phyloP scores from a whole-genome alignment of 495 filamentous ascomycete genomes.

The Talaromyces proteolyticus region DNA sequence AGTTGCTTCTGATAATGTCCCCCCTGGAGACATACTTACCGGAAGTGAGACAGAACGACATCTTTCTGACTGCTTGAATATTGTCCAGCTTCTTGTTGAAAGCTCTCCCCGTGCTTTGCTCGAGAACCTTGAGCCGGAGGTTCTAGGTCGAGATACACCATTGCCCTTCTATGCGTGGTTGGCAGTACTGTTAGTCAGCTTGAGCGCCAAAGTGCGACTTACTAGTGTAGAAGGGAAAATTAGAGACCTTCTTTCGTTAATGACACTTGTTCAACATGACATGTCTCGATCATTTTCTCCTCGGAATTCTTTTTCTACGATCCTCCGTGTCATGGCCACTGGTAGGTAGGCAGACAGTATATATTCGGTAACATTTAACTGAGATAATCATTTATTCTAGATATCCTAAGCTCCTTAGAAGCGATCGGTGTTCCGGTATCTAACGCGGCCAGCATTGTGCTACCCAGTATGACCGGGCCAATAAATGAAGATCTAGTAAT shows the following conservation, averaged over 20 bases:
- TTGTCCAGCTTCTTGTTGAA: slow-evolving; percentile 64
- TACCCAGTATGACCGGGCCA: slow-evolving; percentile 22
- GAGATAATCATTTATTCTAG: slow-evolving; percentile 19
- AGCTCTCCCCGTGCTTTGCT: slow-evolving; percentile 70
- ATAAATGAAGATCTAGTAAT: slow-evolving; percentile 24
- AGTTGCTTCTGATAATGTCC: slow-evolving; percentile 49
- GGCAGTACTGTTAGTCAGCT: slow-evolving; percentile 29
- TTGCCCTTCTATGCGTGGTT: slow-evolving; percentile 80
- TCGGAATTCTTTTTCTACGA: slow-evolving; percentile 21
- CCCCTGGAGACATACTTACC: neutral
- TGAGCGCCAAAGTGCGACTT: slow-evolving; percentile 19
- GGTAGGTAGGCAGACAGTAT: slow-evolving; percentile 15
- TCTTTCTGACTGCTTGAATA: slow-evolving; percentile 60
- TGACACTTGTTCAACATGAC: slow-evolving; percentile 29
- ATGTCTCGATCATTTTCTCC: slow-evolving; percentile 23
- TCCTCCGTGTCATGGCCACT: slow-evolving; percentile 27
- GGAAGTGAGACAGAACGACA: slow-evolving; percentile 44
- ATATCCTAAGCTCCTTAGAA: slow-evolving; percentile 32
- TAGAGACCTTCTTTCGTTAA: slow-evolving; percentile 20
- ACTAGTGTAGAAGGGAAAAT: slow-evolving; percentile 23
- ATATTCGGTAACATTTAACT: neutral
- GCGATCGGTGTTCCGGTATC: slow-evolving; percentile 4
- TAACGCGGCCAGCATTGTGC: slow-evolving; percentile 9
- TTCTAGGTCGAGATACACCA: slow-evolving; percentile 39
- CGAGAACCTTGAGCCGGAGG: slow-evolving; percentile 30